Percentiles rank a stretch among this genome's conserved stretches.
These are phyloP conservation scores for Barnettozyma populi DNA, from an alignment of 805 yeast genomes.

Conservation along the genomic window DNA sequence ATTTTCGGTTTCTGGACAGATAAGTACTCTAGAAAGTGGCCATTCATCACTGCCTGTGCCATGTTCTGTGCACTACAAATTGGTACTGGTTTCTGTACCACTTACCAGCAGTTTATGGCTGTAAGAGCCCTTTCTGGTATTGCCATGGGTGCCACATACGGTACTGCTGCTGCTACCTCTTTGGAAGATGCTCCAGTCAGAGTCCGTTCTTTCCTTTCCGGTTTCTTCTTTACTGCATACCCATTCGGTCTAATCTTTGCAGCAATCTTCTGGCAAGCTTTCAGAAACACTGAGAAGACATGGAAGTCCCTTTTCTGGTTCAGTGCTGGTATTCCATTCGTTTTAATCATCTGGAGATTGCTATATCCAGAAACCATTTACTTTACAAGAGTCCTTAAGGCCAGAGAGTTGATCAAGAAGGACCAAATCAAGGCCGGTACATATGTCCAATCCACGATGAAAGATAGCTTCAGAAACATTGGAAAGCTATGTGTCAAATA, in stretches of 20 bases:
- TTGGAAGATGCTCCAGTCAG: slow-evolving; percentile 59
- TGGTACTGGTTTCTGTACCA: slow-evolving; percentile 59
- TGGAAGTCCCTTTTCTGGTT: slow-evolving; percentile 78
- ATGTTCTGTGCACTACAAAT: slow-evolving; percentile 53
- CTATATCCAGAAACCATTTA: slow-evolving; percentile 55
- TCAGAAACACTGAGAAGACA: slow-evolving; percentile 41
- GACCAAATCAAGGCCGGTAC: slow-evolving; percentile 27
- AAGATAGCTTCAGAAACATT: slow-evolving; percentile 22
- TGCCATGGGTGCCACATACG: slow-evolving; percentile 48
- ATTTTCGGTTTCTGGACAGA: slow-evolving; percentile 62
- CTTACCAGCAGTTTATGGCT: slow-evolving; percentile 53
- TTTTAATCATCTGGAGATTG: slow-evolving; percentile 53
- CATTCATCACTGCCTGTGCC: slow-evolving; percentile 48
- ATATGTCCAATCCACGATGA: slow-evolving; percentile 24
- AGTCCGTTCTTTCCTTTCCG: slow-evolving; percentile 60
- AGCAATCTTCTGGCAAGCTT: slow-evolving; percentile 59
- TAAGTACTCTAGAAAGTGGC: slow-evolving; percentile 62
- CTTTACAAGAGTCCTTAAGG: slow-evolving; percentile 32
- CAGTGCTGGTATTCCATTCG: slow-evolving; percentile 55
- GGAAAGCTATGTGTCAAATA: slow-evolving; percentile 38
- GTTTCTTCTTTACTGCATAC: slow-evolving; percentile 52
- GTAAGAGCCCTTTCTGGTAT: slow-evolving; percentile 59
- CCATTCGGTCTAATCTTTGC: slow-evolving; percentile 64
- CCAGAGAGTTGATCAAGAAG: slow-evolving; percentile 21
- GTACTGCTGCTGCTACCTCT: slow-evolving; percentile 39